A percentile compares a stretch with the other conserved stretches of the same genome.
Evolutionary conservation across 257 asterid genomes (phyloP).

Genomic region (Capsicum baccatum): DNA sequence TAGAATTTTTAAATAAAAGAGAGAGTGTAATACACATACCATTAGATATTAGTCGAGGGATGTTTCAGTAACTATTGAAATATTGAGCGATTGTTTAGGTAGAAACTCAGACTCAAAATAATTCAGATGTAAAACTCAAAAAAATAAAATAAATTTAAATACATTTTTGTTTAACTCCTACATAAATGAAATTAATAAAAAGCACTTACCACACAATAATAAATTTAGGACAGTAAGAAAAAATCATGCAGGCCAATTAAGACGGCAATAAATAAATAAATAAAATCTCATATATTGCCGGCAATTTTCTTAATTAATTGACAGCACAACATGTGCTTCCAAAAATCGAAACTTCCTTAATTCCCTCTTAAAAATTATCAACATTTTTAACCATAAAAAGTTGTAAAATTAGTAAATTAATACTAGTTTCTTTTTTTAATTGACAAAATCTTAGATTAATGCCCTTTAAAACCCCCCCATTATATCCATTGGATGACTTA

Average conservation of each 20-base stretch:
- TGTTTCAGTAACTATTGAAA: no score
- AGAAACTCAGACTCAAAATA: no score
- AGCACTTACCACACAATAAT: slow-evolving; percentile 33
- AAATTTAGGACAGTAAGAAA: slow-evolving; percentile 51
- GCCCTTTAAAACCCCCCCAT: slow-evolving; percentile 60
- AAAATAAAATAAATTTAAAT: no score
- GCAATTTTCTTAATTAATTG: slow-evolving; percentile 50
- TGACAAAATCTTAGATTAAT: background rate
- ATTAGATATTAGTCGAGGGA: no score
- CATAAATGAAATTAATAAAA: background rate
- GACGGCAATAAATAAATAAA: slow-evolving; percentile 53
- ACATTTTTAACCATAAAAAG: background rate
- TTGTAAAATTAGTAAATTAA: background rate
- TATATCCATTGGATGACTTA: slow-evolving; percentile 51
- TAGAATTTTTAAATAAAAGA: no score
- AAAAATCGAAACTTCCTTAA: background rate
- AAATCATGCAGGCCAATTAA: slow-evolving; percentile 51
- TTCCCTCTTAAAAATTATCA: slow-evolving; percentile 17
- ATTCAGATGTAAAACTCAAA: no score
- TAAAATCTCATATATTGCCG: slow-evolving; percentile 47
- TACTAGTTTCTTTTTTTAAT: background rate
- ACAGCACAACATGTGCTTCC: slow-evolving; percentile 49
- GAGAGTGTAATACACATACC: no score
- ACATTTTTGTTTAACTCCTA: no score
- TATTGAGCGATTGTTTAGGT: no score